Evolutionary conservation across 2,329 filamentous ascomycete species (phyloP).

Genomic region (Venturia pyrina): DNA sequence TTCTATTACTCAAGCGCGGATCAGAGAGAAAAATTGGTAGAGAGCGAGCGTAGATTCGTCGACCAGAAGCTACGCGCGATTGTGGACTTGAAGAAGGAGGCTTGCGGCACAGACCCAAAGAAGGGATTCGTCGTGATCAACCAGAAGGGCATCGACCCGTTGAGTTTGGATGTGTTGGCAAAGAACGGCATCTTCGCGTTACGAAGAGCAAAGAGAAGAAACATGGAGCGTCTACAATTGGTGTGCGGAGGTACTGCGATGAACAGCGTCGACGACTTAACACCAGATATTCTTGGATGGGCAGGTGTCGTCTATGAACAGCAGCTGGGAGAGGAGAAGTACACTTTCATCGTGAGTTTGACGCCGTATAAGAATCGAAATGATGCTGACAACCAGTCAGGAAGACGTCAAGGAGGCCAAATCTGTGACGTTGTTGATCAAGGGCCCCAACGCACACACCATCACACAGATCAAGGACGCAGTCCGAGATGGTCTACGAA

Average conservation of each 20-base stretch:
- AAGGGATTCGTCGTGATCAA: constrained; percentile 98
- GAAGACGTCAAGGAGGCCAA: constrained; percentile 99
- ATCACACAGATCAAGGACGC: constrained; percentile 96
- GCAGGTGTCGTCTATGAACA: constrained; percentile 96
- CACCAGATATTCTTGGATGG: constrained; percentile 84
- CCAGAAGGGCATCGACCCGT: constrained; percentile 96
- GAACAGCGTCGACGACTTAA: constrained; percentile 92
- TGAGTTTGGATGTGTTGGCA: constrained; percentile 88
- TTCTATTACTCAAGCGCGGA: constrained; percentile 98
- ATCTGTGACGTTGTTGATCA: constrained; percentile 94
- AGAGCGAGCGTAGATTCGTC: constrained; percentile 91
- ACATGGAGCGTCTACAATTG: constrained; percentile 97
- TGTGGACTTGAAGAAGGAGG: constrained; percentile 93
- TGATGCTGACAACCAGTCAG: constrained; percentile 20
- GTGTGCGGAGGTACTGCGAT: constrained; percentile 85
- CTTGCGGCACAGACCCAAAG: constrained; percentile 84
- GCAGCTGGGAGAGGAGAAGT: constrained; percentile 96
- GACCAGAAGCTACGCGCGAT: constrained; percentile 97
- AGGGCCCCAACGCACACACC: constrained; percentile 93
- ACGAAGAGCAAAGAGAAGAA: constrained; percentile 88
- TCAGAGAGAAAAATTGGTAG: constrained; percentile 94
- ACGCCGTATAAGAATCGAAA: background rate
- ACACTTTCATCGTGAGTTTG: constrained; percentile 64
- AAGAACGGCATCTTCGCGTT: constrained; percentile 98
- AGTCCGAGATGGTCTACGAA: constrained; percentile 85